Conservation (phyloP, 2,329 filamentous ascomycete genomes). For the Aspergillus puulaauensis region DNA sequence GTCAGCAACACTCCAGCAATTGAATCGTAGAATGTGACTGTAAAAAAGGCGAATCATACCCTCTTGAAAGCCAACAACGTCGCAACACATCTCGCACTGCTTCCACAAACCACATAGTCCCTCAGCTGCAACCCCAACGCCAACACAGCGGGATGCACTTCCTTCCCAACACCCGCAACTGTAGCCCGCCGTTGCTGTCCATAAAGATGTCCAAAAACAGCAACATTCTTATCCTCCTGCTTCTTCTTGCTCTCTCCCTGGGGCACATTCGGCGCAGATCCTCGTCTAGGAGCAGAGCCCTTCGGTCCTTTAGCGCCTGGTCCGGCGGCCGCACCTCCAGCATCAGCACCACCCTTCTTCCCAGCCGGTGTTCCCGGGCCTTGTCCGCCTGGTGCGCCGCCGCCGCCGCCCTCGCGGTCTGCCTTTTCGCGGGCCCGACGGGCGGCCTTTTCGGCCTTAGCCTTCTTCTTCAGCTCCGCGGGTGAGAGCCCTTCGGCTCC, state of each 20-base stretch:
- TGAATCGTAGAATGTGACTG: neutral
- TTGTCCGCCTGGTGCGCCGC: conserved; percentile 31
- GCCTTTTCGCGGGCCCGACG: conserved; percentile 71
- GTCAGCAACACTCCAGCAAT: conserved; percentile 12
- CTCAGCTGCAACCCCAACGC: conserved; percentile 87
- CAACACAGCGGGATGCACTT: conserved; percentile 82
- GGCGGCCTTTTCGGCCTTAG: conserved; percentile 89
- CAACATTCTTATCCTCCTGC: conserved; percentile 64
- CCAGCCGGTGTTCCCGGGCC: conserved; percentile 14
- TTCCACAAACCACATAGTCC: conserved; percentile 83
- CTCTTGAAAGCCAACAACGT: conserved; percentile 88
- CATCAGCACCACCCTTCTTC: conserved; percentile 33
- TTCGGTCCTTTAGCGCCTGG: conserved; percentile 34
- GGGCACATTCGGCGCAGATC: conserved; percentile 37
- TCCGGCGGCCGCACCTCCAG: conserved; percentile 21
- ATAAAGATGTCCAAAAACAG: conserved; percentile 82
- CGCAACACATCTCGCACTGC: conserved; percentile 80
- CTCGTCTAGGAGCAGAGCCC: conserved; percentile 31
- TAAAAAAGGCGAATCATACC: conserved; percentile 48
- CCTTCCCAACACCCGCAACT: conserved; percentile 62
- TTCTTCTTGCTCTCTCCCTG: conserved; percentile 50
- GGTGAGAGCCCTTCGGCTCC: conserved; percentile 37
- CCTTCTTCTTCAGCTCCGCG: conserved; percentile 82
- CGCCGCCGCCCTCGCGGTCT: conserved; percentile 47
- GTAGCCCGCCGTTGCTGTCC: conserved; percentile 69